Conservation (phyloP, 1,284 basidiomycete genomes). For the Cutaneotrichosporon dermatis region DNA sequence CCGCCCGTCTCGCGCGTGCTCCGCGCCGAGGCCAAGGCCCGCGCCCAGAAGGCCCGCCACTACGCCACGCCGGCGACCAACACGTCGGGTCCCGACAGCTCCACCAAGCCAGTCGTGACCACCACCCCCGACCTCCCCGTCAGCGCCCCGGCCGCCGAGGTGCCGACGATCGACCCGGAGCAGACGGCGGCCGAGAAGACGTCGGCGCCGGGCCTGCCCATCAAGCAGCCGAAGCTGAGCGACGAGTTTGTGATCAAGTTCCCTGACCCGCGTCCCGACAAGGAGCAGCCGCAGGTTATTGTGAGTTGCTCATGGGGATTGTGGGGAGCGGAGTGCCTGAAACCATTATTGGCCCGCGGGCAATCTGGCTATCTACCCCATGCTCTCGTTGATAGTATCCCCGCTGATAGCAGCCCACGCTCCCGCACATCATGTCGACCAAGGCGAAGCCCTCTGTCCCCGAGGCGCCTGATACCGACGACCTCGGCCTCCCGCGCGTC, state of each 20-base stretch:
- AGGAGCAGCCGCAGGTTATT: conserved; percentile 31
- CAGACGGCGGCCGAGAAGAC: conserved; percentile 24
- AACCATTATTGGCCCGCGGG: too few species aligned
- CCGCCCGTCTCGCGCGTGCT: conserved; percentile 23
- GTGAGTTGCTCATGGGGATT: conserved; percentile 23
- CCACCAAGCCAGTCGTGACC: conserved; percentile 11
- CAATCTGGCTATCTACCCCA: too few species aligned
- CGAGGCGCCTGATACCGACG: not conserved
- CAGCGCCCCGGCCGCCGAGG: conserved; percentile 6
- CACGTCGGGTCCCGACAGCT: conserved; percentile 21
- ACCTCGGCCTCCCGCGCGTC: conserved; percentile 56
- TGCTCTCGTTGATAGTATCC: too few species aligned
- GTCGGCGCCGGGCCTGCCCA: conserved; percentile 40
- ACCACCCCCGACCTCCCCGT: conserved; percentile 5
- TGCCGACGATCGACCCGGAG: conserved; percentile 11
- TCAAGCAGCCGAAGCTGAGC: not conserved
- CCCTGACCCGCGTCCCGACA: conserved; percentile 18
- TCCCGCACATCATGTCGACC: conserved; percentile 42
- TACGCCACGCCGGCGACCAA: conserved; percentile 24
- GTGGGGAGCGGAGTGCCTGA: too few species aligned
- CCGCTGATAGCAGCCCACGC: conserved; percentile 37
- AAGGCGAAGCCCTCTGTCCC: not conserved
- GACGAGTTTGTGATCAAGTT: conserved; percentile 13
- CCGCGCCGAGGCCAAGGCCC: conserved; percentile 4
- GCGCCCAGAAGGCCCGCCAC: conserved; percentile 9